These are phyloP conservation scores for Amanita polypyramis DNA, from an alignment of 768 basidiomycete species.

Conservation along the genomic window DNA sequence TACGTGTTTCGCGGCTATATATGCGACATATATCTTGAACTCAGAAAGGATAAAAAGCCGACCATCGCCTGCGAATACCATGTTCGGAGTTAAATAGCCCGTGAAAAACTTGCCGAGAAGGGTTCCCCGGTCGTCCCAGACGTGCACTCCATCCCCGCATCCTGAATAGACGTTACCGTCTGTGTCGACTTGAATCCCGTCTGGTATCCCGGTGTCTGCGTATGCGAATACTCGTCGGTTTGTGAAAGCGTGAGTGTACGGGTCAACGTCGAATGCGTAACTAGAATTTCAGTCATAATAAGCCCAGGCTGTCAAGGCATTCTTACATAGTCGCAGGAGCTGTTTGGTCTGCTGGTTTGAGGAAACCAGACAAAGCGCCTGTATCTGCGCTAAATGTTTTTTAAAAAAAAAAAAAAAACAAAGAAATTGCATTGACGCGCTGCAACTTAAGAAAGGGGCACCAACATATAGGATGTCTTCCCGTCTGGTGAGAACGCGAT, in stretches of 20 bases:
- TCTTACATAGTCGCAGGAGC: constrained; percentile 45
- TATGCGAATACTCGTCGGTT: constrained; percentile 64
- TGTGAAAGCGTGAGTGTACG: constrained; percentile 36
- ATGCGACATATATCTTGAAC: constrained; percentile 36
- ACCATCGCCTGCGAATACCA: constrained; percentile 33
- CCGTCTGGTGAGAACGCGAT: constrained; percentile 65
- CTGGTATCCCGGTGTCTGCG: constrained; percentile 52
- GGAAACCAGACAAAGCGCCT: constrained; percentile 32
- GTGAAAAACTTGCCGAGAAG: constrained; percentile 60
- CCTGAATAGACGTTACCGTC: constrained; percentile 59
- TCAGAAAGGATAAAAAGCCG: constrained; percentile 36
- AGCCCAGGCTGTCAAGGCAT: too few species aligned
- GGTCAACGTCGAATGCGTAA: constrained; percentile 61
- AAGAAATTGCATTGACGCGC: not conserved
- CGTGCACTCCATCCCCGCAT: constrained; percentile 60
- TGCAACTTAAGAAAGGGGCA: not conserved
- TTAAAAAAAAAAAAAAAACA: too few species aligned
- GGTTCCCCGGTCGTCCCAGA: constrained; percentile 43
- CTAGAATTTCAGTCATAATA: not conserved
- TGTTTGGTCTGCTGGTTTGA: constrained; percentile 39
- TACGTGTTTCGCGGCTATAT: constrained; percentile 28
- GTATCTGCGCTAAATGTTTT: constrained; percentile 43
- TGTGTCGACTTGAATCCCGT: constrained; percentile 56
- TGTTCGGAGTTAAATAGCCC: constrained; percentile 30
- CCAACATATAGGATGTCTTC: constrained; percentile 51